A percentile compares a stretch with the other conserved stretches of the same genome.
Evolutionary conservation across 2,329 filamentous ascomycete species (phyloP).

Genomic region (Esteya vermicola): DNA sequence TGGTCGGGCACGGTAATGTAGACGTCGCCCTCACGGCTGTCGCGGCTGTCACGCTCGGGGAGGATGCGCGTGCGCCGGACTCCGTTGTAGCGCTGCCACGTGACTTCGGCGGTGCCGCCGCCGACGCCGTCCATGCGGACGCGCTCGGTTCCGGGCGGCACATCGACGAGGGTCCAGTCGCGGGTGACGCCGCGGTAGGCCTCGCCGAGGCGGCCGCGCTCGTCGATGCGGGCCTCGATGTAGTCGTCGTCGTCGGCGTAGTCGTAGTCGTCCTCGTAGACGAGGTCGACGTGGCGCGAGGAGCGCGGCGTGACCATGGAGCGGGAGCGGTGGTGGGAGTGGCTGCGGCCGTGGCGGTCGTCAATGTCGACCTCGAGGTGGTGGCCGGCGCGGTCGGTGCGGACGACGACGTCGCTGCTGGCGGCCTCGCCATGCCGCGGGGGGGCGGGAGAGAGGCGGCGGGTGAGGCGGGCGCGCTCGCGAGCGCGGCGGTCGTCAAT

Average conservation of each 20-base stretch:
- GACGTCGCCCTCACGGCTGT: slow-evolving; percentile 8
- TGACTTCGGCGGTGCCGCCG: slow-evolving; percentile 61
- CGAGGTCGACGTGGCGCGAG: slow-evolving; percentile 24
- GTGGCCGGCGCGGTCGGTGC: slow-evolving; percentile 39
- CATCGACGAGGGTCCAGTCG: slow-evolving; percentile 71
- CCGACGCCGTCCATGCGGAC: slow-evolving; percentile 72
- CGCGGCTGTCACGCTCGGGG: slow-evolving; percentile 34
- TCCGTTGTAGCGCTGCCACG: slow-evolving; percentile 68
- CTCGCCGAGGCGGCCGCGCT: slow-evolving; percentile 55
- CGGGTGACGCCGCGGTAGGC: slow-evolving; percentile 60
- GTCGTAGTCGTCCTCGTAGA: slow-evolving; percentile 41
- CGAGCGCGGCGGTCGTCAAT: slow-evolving; percentile 29
- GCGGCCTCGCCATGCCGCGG: slow-evolving; percentile 16
- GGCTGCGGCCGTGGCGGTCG: slow-evolving; percentile 14
- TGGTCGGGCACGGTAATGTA: slow-evolving; percentile 9
- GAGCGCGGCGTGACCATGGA: slow-evolving; percentile 30
- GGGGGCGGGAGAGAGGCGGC: slow-evolving; percentile 23
- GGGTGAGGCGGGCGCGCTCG: slow-evolving; percentile 25
- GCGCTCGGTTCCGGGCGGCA: slow-evolving; percentile 68
- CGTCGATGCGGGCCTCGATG: slow-evolving; percentile 38
- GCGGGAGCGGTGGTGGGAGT: too few relatives aligned
- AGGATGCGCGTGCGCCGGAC: slow-evolving; percentile 62
- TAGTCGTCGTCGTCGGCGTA: slow-evolving; percentile 54
- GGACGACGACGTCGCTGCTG: slow-evolving; percentile 47
- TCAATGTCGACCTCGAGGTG: slow-evolving; percentile 29